phyloP scores from a whole-genome alignment of 768 basidiomycete genomes.

The Lentinula sp. region DNA sequence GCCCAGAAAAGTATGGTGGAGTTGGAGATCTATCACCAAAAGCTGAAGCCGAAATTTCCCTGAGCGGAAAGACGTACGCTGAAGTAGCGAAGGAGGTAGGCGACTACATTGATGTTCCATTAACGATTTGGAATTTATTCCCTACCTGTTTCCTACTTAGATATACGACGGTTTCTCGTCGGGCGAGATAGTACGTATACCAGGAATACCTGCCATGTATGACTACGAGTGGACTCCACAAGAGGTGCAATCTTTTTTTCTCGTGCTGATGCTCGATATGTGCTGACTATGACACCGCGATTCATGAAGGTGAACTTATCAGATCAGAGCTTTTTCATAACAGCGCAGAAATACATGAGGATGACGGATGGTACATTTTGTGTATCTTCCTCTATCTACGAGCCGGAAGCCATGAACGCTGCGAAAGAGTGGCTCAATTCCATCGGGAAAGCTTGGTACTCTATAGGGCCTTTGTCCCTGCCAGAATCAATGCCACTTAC shows the following conservation, averaged over 20 bases:
- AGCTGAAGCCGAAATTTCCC: background rate
- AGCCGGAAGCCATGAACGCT: background rate
- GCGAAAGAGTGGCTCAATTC: background rate
- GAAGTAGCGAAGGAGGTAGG: background rate
- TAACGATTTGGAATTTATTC: too few species aligned
- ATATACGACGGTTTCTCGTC: background rate
- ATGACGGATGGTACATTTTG: background rate
- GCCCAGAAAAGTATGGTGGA: background rate
- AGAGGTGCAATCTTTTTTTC: background rate
- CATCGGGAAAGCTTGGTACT: background rate
- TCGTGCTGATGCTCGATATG: background rate
- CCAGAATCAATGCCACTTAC: background rate
- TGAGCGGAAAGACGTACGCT: background rate
- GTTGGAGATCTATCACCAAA: background rate
- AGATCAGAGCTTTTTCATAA: background rate
- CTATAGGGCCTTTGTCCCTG: constrained; percentile 1
- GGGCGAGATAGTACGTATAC: background rate
- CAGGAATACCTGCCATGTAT: constrained; percentile 2
- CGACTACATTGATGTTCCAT: too few species aligned
- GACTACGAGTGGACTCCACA: constrained; percentile 5
- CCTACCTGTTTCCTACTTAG: background rate
- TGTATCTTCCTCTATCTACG: constrained; percentile 2
- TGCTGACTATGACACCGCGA: background rate
- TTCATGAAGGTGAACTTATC: background rate
- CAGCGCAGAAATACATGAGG: background rate